Evolutionary conservation across 2,329 filamentous ascomycete species (phyloP).

Genomic region (Dothistroma septosporum): DNA sequence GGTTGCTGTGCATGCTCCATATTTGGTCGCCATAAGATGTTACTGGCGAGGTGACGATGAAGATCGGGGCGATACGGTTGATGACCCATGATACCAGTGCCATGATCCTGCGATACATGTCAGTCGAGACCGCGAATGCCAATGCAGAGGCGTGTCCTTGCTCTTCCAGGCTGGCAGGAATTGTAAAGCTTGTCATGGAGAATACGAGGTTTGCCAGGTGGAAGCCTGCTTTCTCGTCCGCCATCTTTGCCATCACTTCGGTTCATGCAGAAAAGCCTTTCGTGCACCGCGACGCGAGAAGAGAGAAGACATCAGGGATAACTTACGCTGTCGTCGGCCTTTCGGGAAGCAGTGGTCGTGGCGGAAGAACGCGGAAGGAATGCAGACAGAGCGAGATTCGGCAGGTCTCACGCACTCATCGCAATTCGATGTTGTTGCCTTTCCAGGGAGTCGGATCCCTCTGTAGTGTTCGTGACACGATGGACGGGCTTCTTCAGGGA

Average conservation of each 20-base stretch:
- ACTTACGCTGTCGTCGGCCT: slow-evolving; percentile 9
- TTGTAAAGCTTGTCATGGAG: slow-evolving; percentile 15
- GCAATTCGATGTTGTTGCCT: neutral
- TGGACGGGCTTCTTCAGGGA: neutral
- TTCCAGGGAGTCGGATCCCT: neutral
- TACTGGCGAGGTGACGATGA: slow-evolving; percentile 58
- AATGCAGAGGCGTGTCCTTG: slow-evolving; percentile 10
- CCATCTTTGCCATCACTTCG: neutral
- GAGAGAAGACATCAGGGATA: neutral
- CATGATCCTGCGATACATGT: slow-evolving; percentile 28
- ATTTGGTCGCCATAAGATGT: slow-evolving; percentile 66
- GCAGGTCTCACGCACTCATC: neutral
- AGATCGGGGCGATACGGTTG: slow-evolving; percentile 36
- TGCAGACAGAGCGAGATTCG: neutral
- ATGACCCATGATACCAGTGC: slow-evolving; percentile 33
- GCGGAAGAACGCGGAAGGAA: slow-evolving; percentile 7
- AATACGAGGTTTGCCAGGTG: slow-evolving; percentile 5
- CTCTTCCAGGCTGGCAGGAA: slow-evolving; percentile 17
- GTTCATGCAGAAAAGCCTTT: neutral
- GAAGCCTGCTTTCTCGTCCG: neutral
- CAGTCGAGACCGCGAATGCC: slow-evolving; percentile 3
- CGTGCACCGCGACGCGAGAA: neutral
- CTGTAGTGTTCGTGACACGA: neutral
- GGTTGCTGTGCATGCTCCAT: slow-evolving; percentile 57
- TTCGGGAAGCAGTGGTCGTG: neutral